phyloP scores from a whole-genome alignment of 257 asterid species.

The Fraxinus americana region DNA sequence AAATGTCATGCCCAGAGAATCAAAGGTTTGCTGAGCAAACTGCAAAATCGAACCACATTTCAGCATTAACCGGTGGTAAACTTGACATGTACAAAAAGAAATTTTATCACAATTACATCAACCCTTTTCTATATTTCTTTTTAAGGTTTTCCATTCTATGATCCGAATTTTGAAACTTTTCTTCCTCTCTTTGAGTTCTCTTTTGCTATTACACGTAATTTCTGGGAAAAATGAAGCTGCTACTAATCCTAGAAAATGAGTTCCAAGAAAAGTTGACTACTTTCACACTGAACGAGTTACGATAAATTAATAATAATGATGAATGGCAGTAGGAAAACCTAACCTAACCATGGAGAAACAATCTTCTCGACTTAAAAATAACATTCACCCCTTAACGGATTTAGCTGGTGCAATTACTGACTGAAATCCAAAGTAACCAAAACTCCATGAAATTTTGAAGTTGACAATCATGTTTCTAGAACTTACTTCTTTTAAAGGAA shows the following conservation, averaged over 20 bases:
- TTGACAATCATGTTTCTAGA: slow-evolving; percentile 14
- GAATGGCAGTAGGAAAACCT: background rate
- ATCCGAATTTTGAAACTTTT: background rate
- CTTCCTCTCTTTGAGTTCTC: background rate
- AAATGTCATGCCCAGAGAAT: slow-evolving; percentile 59
- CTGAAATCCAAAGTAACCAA: slow-evolving; percentile 5
- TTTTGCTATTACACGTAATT: background rate
- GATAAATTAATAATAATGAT: too few species aligned
- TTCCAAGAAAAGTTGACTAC: background rate
- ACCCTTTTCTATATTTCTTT: background rate
- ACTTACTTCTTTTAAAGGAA: slow-evolving; percentile 82
- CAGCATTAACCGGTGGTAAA: background rate
- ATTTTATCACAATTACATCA: background rate
- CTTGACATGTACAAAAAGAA: background rate
- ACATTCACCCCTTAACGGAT: background rate
- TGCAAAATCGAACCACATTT: slow-evolving; percentile 28
- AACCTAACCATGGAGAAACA: background rate
- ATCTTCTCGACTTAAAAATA: background rate
- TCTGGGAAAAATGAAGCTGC: background rate
- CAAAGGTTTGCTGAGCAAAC: slow-evolving; percentile 69
- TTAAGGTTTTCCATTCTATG: background rate
- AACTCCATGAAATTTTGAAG: slow-evolving; percentile 13
- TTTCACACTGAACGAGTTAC: background rate
- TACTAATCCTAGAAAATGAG: background rate
- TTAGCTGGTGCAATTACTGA: background rate